A percentile compares a stretch with the other conserved stretches of the same genome.
Conservation (phyloP, 2,329 filamentous ascomycete species). For the Hypoxylon sp. region DNA sequence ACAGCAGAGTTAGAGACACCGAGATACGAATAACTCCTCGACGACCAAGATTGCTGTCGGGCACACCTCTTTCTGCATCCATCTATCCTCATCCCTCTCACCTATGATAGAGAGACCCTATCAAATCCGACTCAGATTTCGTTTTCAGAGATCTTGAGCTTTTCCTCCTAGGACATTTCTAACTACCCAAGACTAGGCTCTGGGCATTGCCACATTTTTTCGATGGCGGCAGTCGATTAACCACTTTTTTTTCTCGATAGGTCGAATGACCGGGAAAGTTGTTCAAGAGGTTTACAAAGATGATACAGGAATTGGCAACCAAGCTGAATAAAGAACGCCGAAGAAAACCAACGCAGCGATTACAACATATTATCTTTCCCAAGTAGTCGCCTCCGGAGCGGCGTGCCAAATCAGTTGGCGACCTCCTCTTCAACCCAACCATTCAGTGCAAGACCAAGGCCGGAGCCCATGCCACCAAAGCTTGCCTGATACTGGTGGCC, state of each 20-base stretch:
- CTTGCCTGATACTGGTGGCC: slow-evolving; percentile 77
- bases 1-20: slow-evolving; percentile 41
- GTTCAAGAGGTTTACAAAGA: slow-evolving; percentile 55
- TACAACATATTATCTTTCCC: slow-evolving; percentile 62
- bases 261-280: slow-evolving; percentile 52
- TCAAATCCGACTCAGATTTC: slow-evolving; percentile 34
- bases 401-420: slow-evolving; percentile 63
- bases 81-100: slow-evolving; percentile 31
- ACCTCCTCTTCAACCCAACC: slow-evolving; percentile 79
- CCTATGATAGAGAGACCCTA: slow-evolving; percentile 21
- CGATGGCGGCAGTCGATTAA: slow-evolving; percentile 11
- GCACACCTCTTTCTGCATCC: slow-evolving; percentile 32
- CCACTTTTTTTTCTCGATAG: slow-evolving; percentile 24
- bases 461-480: slow-evolving; percentile 72
- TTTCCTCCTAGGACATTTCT: slow-evolving; percentile 15
- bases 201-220: slow-evolving; percentile 9
- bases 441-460: slow-evolving; percentile 74
- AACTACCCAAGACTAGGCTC: slow-evolving; percentile 10
- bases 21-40: slow-evolving; percentile 36
- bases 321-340: slow-evolving; percentile 50
- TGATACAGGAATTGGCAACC: slow-evolving; percentile 53
- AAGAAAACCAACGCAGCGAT: slow-evolving; percentile 56
- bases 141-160: slow-evolving; percentile 39
- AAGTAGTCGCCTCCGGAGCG: slow-evolving; percentile 31
- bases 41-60: slow-evolving; percentile 32